Evolutionary conservation across 305 asterid species (phyloP), one percentile per base, ranked within the genome.

Genomic region (Solanum hybrid): DNA sequence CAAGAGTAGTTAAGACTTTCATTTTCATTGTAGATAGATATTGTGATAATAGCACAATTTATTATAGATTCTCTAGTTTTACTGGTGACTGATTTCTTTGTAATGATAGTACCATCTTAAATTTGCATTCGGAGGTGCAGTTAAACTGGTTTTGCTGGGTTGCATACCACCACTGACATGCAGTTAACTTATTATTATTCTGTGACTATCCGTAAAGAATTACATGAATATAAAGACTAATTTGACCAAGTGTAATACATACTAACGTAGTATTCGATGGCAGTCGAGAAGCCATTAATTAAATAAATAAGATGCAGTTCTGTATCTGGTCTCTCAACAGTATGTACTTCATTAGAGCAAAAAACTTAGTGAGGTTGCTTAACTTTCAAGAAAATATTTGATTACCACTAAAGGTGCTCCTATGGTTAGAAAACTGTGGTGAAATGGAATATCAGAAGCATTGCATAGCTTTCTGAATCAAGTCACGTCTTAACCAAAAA

Each of bases 1-100:
- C 87, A 84, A 79, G 79, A 51, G 87, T 90, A 87, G 87, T 85
- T 34, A 26, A 88, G 69, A 66, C 81, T 72, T 90, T 89, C 77
- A 72, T 79, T 86, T 31, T 69, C 84, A 64, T 36, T 51, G 72
- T 46, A 85, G 87, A 89, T 71, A 89, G 88, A 34, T 66, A 90
- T 75, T 86, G 79, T 88, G 75, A 87, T 85, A 81, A 42, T 42
- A 80, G 34, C 31, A 90, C n/a, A 35, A 46, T 29, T 86, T 81
- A 51, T 87, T 38, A 60, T 51, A 88, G 40, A 85, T 79, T 79
- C 64, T 84, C 78, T 42, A 87, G 91, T 86, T 35, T 38, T 38
- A 78, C 56, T 37, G 84, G 56, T 79, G 88, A 79, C 26, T 89
- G 32, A 1, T 38, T 80, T 91, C 69, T 40, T 40, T 75, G 87